Conservation (phyloP, 2,329 filamentous ascomycete species). For the Aotearoamyces nothofagi region DNA sequence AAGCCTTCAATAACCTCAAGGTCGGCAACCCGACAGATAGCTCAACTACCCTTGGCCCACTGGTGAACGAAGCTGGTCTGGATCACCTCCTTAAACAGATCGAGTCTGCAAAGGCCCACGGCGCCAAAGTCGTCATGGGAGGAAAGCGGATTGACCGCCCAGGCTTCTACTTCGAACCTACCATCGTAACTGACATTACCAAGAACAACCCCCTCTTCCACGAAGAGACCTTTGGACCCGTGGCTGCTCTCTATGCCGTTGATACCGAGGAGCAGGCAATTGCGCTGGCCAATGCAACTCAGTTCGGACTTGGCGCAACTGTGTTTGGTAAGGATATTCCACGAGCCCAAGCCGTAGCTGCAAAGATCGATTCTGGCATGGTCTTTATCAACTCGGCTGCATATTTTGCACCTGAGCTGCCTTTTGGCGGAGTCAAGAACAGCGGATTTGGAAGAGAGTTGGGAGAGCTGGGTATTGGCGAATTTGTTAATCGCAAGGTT, state of each 20-base stretch:
- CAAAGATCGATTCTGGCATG: slow-evolving; percentile 34
- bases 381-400: slow-evolving; percentile 22
- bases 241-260: slow-evolving; percentile 31
- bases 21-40: slow-evolving; percentile 1
- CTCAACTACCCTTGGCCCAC: background rate
- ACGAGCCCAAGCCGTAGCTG: slow-evolving; percentile 20
- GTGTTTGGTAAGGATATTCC: slow-evolving; percentile 35
- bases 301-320: slow-evolving; percentile 34
- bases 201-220: background rate
- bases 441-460: slow-evolving; percentile 33
- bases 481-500: slow-evolving; percentile 19
- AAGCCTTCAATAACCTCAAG: background rate
- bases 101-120: background rate
- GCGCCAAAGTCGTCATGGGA: slow-evolving; percentile 1
- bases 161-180: slow-evolving; percentile 1
- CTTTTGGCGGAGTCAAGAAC: slow-evolving; percentile 40
- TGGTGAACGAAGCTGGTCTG: background rate
- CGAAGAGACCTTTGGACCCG: slow-evolving; percentile 41
- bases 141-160: background rate
- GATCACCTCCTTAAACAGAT: background rate
- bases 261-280: slow-evolving; percentile 34
- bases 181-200: slow-evolving; percentile 1
- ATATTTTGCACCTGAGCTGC: slow-evolving; percentile 20
- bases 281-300: slow-evolving; percentile 31
- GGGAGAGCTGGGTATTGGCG: slow-evolving; percentile 22